phyloP scores from a whole-genome alignment of 306 rosid species.

The Parietaria judaica region DNA sequence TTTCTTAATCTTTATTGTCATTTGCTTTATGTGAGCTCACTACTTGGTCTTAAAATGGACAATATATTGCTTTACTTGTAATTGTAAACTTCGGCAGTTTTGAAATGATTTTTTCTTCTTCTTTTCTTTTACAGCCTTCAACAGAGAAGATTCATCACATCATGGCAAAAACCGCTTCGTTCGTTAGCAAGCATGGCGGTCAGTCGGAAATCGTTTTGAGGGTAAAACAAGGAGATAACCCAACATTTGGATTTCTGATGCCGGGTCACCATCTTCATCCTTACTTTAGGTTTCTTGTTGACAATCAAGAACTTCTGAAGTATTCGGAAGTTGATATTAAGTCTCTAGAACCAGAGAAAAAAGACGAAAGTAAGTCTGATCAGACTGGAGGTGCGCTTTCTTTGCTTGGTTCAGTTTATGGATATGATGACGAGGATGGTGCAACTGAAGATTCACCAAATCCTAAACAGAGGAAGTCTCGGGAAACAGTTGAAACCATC shows the following conservation, averaged over 20 bases:
- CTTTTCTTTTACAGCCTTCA: conserved; percentile 54
- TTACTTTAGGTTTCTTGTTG: conserved; percentile 70
- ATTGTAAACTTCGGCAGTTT: conserved; percentile 17
- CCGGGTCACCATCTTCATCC: conserved; percentile 72
- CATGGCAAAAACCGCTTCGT: conserved; percentile 67
- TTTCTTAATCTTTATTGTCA: conserved; percentile 61
- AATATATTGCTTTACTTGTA: conserved; percentile 13
- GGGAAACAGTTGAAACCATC: conserved; percentile 26
- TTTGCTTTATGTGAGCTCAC: conserved; percentile 24
- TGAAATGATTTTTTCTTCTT: conserved; percentile 16
- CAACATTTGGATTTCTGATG: conserved; percentile 85
- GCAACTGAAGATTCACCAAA: conserved; percentile 29
- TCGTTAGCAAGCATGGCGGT: conserved; percentile 69
- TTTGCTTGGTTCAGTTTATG: conserved; percentile 82
- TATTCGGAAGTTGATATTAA: conserved; percentile 29
- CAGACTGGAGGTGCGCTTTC: conserved; percentile 73
- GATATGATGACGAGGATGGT: conserved; percentile 73
- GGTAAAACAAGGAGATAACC: conserved; percentile 91
- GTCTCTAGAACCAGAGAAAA: conserved; percentile 35
- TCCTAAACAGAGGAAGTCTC: conserved; percentile 17
- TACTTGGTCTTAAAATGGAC: conserved; percentile 4
- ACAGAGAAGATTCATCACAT: conserved; percentile 82
- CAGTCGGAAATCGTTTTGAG: conserved; percentile 84
- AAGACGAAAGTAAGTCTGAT: conserved; percentile 25
- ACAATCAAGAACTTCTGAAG: conserved; percentile 60